These are phyloP conservation scores for Lentinula detonsa DNA, from an alignment of 768 basidiomycete genomes.

Conservation along the genomic window DNA sequence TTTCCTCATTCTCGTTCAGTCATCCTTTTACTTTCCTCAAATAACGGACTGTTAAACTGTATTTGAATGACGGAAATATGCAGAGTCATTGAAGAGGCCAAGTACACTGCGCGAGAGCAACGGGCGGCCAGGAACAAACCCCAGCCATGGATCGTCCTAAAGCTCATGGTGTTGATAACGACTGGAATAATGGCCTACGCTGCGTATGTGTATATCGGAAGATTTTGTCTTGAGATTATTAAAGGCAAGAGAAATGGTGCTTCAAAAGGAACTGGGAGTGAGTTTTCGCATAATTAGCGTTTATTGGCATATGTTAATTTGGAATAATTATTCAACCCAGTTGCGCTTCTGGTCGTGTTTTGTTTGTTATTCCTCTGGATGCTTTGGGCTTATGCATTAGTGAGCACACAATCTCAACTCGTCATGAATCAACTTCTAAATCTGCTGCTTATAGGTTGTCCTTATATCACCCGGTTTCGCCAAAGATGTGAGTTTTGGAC, in stretches of 20 bases:
- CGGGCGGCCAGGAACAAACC: conserved; percentile 38
- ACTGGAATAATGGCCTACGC: conserved; percentile 60
- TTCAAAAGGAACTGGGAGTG: conserved; percentile 56
- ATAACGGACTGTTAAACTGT: neutral
- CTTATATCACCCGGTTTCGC: conserved; percentile 67
- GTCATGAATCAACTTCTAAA: neutral
- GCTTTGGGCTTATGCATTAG: conserved; percentile 76
- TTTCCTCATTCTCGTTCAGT: neutral
- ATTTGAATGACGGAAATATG: conserved; percentile 29
- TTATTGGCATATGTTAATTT: neutral
- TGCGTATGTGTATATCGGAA: conserved; percentile 72
- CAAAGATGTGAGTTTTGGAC: conserved; percentile 42
- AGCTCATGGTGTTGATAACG: conserved; percentile 57
- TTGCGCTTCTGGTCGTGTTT: conserved; percentile 62
- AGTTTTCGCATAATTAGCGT: conserved; percentile 26
- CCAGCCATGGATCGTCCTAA: conserved; percentile 72
- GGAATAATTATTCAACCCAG: conserved; percentile 28
- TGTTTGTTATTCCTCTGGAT: conserved; percentile 60
- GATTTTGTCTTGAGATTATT: conserved; percentile 72
- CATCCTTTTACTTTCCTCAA: neutral
- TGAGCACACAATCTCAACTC: conserved; percentile 22
- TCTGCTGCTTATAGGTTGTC: conserved; percentile 40
- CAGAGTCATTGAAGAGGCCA: conserved; percentile 48
- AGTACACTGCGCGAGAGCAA: conserved; percentile 30
- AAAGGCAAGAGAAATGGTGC: conserved; percentile 37